These are phyloP conservation scores for Daldinia bambusicola DNA, from an alignment of 495 filamentous ascomycete genomes.

Conservation along the genomic window DNA sequence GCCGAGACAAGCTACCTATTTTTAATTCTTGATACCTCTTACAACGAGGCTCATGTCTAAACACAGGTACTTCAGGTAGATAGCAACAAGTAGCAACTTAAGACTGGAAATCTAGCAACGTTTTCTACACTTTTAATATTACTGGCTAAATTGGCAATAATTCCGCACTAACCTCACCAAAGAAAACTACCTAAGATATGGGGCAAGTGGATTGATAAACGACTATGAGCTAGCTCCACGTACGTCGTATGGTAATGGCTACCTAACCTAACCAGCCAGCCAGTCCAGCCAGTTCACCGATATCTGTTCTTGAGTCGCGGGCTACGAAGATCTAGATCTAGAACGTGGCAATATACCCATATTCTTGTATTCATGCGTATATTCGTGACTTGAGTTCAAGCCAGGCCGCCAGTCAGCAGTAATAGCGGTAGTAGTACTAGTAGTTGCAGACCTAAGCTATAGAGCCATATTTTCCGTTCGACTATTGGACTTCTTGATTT, in stretches of 20 bases:
- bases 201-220: neutral
- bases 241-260: no score
- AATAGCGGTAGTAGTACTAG: neutral
- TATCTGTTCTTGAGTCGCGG: neutral
- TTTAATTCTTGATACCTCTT: no score
- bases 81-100: no score
- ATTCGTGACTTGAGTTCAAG: conserved; percentile 4
- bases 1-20: no score
- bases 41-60: no score
- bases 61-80: no score
- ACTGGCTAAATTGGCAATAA: neutral
- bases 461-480: conserved; percentile 12
- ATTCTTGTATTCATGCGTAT: conserved; percentile 36
- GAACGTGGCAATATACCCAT: conserved; percentile 10
- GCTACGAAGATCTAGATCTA: neutral
- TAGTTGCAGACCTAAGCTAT: conserved; percentile 21
- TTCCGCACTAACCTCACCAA: neutral
- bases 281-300: neutral
- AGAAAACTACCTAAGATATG: neutral
- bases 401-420: conserved; percentile 12
- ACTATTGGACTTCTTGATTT: neutral
- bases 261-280: neutral
- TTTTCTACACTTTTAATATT: neutral
- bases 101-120: no score
- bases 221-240: neutral